These are phyloP conservation scores for Fusarium albidum DNA, from an alignment of 2,329 filamentous ascomycete species.

Conservation along the genomic window DNA sequence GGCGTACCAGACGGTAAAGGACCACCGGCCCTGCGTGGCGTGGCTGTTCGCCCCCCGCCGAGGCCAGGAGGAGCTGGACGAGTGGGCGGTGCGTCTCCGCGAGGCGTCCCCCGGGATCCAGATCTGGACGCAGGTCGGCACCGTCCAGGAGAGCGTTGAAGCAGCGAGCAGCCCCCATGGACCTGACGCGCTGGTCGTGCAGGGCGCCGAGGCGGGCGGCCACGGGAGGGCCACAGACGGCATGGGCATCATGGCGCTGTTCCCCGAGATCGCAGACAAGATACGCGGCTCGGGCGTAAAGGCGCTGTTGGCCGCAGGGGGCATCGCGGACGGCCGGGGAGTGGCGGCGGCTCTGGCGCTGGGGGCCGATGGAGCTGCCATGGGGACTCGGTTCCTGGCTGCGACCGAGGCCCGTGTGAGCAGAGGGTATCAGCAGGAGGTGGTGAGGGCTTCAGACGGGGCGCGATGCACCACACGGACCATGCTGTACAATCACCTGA, in stretches of 20 bases:
- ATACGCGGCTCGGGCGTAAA: slow-evolving; percentile 46
- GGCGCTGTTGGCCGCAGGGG: slow-evolving; percentile 60
- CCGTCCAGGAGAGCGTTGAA: slow-evolving; percentile 55
- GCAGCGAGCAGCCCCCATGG: slow-evolving; percentile 43
- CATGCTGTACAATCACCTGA: slow-evolving; percentile 53
- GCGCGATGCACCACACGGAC: slow-evolving; percentile 51
- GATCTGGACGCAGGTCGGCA: slow-evolving; percentile 63
- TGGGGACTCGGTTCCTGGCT: slow-evolving; percentile 73
- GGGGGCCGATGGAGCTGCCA: slow-evolving; percentile 61
- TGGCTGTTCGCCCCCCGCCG: slow-evolving; percentile 54
- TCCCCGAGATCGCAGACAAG: slow-evolving; percentile 59
- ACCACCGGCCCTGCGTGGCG: slow-evolving; percentile 47
- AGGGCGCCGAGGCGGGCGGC: slow-evolving; percentile 63
- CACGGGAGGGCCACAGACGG: slow-evolving; percentile 57
- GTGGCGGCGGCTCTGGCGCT: slow-evolving; percentile 58
- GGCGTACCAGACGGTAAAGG: slow-evolving; percentile 41
- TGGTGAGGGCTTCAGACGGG: slow-evolving; percentile 51
- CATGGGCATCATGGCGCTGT: slow-evolving; percentile 53
- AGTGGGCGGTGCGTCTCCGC: slow-evolving; percentile 56
- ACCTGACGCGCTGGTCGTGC: slow-evolving; percentile 61
- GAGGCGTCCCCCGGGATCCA: slow-evolving; percentile 50
- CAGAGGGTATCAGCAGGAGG: slow-evolving; percentile 52
- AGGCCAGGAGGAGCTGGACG: slow-evolving; percentile 48
- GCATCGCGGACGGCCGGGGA: slow-evolving; percentile 60
- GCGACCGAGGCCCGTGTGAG: slow-evolving; percentile 49